Evolutionary conservation across 768 basidiomycete species (phyloP).

Genomic region (Neoboletus brunneissimus): DNA sequence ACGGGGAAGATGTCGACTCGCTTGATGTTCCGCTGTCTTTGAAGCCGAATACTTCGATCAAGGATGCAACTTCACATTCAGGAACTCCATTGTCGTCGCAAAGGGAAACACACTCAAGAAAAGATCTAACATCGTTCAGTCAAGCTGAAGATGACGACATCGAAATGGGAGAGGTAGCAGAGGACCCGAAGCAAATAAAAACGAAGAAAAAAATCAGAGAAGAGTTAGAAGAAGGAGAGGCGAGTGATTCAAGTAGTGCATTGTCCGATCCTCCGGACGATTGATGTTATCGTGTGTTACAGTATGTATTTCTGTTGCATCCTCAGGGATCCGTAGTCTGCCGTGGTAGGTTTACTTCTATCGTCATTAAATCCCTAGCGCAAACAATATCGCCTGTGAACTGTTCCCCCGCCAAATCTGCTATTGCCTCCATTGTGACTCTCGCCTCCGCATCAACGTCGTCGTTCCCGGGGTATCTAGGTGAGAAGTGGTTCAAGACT

Average conservation of each 20-base stretch:
- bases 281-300: constrained; percentile 17
- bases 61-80: constrained; percentile 34
- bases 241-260: constrained; percentile 75
- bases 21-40: constrained; percentile 27
- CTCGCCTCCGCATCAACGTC: constrained; percentile 47
- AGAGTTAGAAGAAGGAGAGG: constrained; percentile 85
- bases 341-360: constrained; percentile 48
- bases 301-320: not conserved
- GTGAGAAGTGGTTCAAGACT: constrained; percentile 82
- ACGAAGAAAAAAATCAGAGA: constrained; percentile 57
- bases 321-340: constrained; percentile 14
- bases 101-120: constrained; percentile 24
- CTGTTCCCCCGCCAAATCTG: constrained; percentile 48
- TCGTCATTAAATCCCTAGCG: constrained; percentile 71
- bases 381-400: constrained; percentile 62
- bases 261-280: constrained; percentile 74
- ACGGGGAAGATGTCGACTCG: constrained; percentile 37
- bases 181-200: constrained; percentile 51
- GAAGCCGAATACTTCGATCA: constrained; percentile 33
- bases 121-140: constrained; percentile 18
- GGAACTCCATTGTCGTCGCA: constrained; percentile 29
- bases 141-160: constrained; percentile 60
- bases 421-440: constrained; percentile 62
- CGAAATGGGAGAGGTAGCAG: constrained; percentile 90
- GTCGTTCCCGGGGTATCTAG: constrained; percentile 72